Base-by-base conservation (phyloP, 2,329 filamentous ascomycete genomes). In the Ophiostoma himal-ulmi region DNA sequence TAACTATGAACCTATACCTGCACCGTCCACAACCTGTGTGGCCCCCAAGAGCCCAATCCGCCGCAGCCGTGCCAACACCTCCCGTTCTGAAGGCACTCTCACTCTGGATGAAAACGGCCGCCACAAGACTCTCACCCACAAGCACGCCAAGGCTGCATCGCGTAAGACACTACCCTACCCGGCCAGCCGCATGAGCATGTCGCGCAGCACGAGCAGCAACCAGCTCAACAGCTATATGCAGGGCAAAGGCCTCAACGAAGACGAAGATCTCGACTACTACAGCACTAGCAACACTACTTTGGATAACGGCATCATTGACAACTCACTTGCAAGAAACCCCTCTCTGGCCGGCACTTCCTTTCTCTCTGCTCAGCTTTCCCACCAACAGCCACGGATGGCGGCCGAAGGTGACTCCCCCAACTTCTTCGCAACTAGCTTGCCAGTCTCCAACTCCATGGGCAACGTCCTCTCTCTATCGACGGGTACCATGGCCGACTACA, bases 141-240 rank as follows among this genome's bases (percentile, higher is more conserved):
- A 88, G 79, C 85, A 86, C 78, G 82, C 84, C 75, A 86, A 86
- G 74, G 83, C 84, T 41, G 83, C 83, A 44, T 83, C 86, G 39
- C 86, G 89, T 74, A 88, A 89, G 77, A 85, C 83, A 74, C 85
- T 85, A 41, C 87, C 88, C 26, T 90, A 90, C 74, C 83, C 85
- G 71, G 82, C 89, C 60, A 85, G 81, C 76, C 83, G 86, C 71
- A 84, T 85, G 73, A 85, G 87, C 78, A 85, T 86, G 26, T 81
- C 86, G 73, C 83, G 86, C 78, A 82, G 86, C 78, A 78, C 82
- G 70, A 79, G 81, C 77, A 83, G 83, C 77, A 60, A 34, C 34
- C n/a, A 41, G 22, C 37, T 67, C 65, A 67, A 48, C 39, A 34
- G 65, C 62, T 26, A 34, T n/a, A 17, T 67, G 65, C 22, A 20